phyloP scores from a whole-genome alignment of 2,329 filamentous ascomycete genomes.

The Rutstroemia sp. region DNA sequence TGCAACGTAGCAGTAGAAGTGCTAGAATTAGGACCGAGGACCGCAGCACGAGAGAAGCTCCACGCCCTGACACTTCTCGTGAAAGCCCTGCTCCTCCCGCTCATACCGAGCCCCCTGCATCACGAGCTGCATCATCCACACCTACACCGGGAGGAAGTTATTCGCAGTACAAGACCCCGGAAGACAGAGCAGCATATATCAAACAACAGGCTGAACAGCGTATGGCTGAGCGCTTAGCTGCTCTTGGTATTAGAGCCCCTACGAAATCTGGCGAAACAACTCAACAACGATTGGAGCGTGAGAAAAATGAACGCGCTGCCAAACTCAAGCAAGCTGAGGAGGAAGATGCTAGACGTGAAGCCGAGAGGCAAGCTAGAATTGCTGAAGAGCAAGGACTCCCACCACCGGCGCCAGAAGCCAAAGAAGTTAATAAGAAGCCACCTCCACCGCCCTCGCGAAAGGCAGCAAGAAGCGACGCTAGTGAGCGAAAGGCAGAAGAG shows the following conservation, averaged over 20 bases:
- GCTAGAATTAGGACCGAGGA: constrained; percentile 60
- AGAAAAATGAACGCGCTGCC: constrained; percentile 79
- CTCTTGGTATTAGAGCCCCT: constrained; percentile 81
- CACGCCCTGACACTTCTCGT: constrained; percentile 33
- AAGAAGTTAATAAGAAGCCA: constrained; percentile 54
- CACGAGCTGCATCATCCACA: constrained; percentile 40
- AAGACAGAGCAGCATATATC: constrained; percentile 92
- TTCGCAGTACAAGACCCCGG: constrained; percentile 78
- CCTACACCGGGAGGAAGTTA: constrained; percentile 57
- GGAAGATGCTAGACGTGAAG: constrained; percentile 82
- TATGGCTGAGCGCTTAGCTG: constrained; percentile 92
- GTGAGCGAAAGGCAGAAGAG: constrained; percentile 50
- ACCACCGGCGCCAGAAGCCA: constrained; percentile 20
- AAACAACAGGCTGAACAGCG: constrained; percentile 95
- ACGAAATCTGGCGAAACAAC: constrained; percentile 72
- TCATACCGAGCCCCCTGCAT: constrained; percentile 30
- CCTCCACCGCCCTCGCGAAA: constrained; percentile 78
- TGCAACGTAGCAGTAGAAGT: constrained; percentile 79
- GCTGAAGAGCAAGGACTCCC: constrained; percentile 29
- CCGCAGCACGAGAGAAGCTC: constrained; percentile 29
- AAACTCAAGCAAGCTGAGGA: constrained; percentile 86
- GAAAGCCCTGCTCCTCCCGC: constrained; percentile 31
- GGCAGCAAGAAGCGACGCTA: constrained; percentile 52
- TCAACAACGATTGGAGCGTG: constrained; percentile 79
- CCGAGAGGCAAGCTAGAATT: constrained; percentile 60